Conservation (phyloP, 768 basidiomycete genomes). For the Pleurotus tuber-regium region DNA sequence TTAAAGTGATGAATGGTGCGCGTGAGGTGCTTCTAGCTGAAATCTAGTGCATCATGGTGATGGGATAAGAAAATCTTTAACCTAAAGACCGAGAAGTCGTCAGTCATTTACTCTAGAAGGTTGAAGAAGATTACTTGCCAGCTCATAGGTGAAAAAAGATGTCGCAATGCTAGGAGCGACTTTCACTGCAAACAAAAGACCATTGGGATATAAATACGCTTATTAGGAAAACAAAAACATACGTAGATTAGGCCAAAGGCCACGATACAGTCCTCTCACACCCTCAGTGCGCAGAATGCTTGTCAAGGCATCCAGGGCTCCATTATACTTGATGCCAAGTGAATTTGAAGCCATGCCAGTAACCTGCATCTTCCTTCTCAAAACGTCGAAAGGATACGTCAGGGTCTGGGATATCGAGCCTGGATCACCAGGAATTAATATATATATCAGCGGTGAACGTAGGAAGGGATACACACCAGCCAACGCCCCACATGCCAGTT, state of each 20-base stretch:
- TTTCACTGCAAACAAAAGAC: constrained; percentile 54
- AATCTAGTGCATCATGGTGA: no score
- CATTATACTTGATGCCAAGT: constrained; percentile 66
- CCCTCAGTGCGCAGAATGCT: constrained; percentile 76
- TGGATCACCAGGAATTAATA: constrained; percentile 19
- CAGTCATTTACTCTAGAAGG: not conserved
- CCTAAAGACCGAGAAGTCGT: constrained; percentile 1
- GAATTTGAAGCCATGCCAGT: constrained; percentile 67
- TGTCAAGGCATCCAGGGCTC: constrained; percentile 75
- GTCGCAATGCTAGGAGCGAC: constrained; percentile 91
- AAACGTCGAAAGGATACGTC: constrained; percentile 94
- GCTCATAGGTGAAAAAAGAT: constrained; percentile 81
- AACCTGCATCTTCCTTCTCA: constrained; percentile 96
- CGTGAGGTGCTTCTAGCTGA: no score
- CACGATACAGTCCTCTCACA: constrained; percentile 73
- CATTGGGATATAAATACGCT: constrained; percentile 8
- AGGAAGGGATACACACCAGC: constrained; percentile 52
- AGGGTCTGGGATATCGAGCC: constrained; percentile 92
- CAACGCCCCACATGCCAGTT: constrained; percentile 82
- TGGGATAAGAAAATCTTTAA: constrained; percentile 39
- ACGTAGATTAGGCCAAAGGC: constrained; percentile 88
- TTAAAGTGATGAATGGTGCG: no score
- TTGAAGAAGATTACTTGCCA: constrained; percentile 32
- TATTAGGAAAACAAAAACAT: constrained; percentile 31
- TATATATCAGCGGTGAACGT: not conserved